Evolutionary conservation across 768 basidiomycete genomes (phyloP), one percentile per base, ranked within the genome.

Genomic region (Lentinula boryana): DNA sequence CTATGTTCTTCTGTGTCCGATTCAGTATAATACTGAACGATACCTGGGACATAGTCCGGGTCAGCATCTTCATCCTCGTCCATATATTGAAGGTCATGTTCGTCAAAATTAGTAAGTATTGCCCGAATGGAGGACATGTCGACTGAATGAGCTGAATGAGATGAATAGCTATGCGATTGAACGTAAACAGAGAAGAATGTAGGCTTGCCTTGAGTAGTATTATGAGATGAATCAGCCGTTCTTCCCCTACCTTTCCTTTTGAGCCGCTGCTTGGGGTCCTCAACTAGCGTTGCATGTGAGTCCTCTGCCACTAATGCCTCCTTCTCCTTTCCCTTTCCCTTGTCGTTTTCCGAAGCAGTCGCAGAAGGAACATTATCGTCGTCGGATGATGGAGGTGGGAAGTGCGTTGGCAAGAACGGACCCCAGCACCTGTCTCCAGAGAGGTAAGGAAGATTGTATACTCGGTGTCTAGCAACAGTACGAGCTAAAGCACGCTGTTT

Each of bases 291-390:
- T 18, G 16, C n/a, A 9, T 38, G 16, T 5, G 36, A n/a, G 21
- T 46, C 41, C 21, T 46, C 44, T 23, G 23, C 8, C 27, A 31
- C 31, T 40, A 15, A 23, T 13, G 16, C 21, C 43, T 27, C 31
- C 23, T 44, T 35, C 21, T 48, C 57, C 5, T 36, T 38, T 23
- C 12, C 66, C 23, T 41, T 44, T 4, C 13, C 13, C 40, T 27
- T 12, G 1, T 12, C 38, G 21, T 31, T 27, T 31, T 23, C 16
- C 2, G 52, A 4, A 6, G 4, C 27, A 15, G 48, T 32, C 44
- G 60, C 62, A 51, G 61, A 61, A 36, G 56, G 58, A 27, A 64
- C 65, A 8, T 64, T 62, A 15, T 64, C 65, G 10, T 60, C 58
- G n/a, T 64, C 68, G 31, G 60, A 46, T 7, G 60, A 41, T 49